Base-by-base conservation (phyloP, 805 yeast species). In the Yarrowia sp. region DNA sequence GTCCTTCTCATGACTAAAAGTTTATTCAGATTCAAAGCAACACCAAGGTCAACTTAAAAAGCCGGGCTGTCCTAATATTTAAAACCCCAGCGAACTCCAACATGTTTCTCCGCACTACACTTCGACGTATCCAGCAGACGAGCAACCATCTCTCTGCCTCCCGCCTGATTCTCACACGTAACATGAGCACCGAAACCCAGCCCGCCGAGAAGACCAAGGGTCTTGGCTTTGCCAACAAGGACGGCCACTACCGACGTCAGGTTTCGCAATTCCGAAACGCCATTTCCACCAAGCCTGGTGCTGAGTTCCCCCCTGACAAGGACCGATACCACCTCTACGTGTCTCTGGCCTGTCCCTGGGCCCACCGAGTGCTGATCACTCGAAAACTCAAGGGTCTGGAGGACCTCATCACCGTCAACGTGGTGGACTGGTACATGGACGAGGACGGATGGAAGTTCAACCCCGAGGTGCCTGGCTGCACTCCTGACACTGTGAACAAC, bases 281-380 rank as follows among this genome's bases (percentile, higher is more conserved):
- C 30, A 86, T 92, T 55, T 84, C 90, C 2, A 72, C 83, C 1
- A 79, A 80, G 34, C 81, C 86, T 1, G 90, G 87, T 15, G 84
- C 91, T 14, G 77, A 82, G 69, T 91, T 86, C 76, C 80, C 86
- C 17, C 91, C 97, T 5, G 97, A 92, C 74, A 82, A 84, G 55
- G 85, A 85, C 68, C 84, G 99, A 73, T 94, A 94, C 76, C 97
- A 93, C 78, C 83, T 92, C 67, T 93, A 90, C 73, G 96, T 92
- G 12, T 89, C 95, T 0, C 81, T 83, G 60, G 97, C 97, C 1
- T 94, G 99, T 78, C 98, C 99, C 4, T 94, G 98, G 93, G 98
- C 98, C 0, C 96, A 91, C 75, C 83, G 98, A 70, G 86, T 93
- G 0, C 81, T 93, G 69, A 88, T 92, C 66, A 82, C 88, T 2